Conservation (phyloP, 2,329 filamentous ascomycete genomes). For the Colletotrichum eleusines region DNA sequence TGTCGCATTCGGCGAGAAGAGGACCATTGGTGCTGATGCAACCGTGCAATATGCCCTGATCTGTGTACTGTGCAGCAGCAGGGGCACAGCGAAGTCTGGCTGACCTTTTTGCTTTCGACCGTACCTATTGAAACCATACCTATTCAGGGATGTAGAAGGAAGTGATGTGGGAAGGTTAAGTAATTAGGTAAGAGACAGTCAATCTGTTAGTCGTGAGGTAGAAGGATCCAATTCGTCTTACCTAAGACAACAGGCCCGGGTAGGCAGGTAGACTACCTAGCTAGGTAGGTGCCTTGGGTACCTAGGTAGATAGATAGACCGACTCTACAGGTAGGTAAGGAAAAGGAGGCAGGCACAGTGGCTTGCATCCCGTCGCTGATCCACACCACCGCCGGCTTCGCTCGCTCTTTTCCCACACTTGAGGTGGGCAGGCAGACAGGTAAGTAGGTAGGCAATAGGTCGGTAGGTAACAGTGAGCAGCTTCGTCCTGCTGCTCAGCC, state of each 20-base stretch:
- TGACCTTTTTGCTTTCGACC: not conserved
- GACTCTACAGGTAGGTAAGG: not conserved
- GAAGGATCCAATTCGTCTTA: not conserved
- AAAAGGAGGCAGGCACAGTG: constrained; percentile 16
- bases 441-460: too few species aligned
- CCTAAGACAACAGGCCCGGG: not conserved
- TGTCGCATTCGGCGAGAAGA: constrained; percentile 31
- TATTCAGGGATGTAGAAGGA: too few species aligned
- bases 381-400: constrained; percentile 1
- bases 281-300: too few species aligned
- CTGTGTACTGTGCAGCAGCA: constrained; percentile 3
- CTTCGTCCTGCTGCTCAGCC: not conserved
- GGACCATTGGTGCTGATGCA: constrained; percentile 24
- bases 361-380: constrained; percentile 7
- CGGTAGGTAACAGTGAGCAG: too few species aligned
- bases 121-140: not conserved
- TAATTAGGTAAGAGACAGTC: not conserved
- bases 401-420: constrained; percentile 3
- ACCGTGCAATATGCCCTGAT: constrained; percentile 13
- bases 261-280: too few species aligned
- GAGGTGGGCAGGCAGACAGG: not conserved
- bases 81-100: not conserved
- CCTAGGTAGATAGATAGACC: not conserved
- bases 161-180: too few species aligned
- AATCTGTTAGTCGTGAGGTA: too few species aligned